Conservation (phyloP, 768 basidiomycete species). For the Tricholoma bakamatsutake region DNA sequence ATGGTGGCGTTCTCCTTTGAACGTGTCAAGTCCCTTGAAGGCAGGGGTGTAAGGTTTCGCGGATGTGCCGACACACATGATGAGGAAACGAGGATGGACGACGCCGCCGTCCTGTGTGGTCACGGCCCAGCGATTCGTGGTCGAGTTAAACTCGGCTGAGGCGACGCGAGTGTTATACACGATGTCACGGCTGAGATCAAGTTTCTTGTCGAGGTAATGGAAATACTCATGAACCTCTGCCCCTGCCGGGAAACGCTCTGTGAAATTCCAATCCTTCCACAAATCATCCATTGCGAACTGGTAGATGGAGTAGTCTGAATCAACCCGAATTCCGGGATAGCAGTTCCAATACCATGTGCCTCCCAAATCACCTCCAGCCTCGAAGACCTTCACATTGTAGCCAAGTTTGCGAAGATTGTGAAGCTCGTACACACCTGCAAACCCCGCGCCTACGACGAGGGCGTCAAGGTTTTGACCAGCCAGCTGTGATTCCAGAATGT, state of each 20-base stretch:
- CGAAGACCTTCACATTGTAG: slow-evolving; percentile 14
- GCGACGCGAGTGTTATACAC: slow-evolving; percentile 12
- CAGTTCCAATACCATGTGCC: slow-evolving; percentile 24
- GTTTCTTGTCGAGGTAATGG: slow-evolving; percentile 9
- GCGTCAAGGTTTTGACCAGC: slow-evolving; percentile 12
- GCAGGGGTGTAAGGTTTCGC: slow-evolving; percentile 9
- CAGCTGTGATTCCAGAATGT: not conserved
- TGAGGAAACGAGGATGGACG: slow-evolving; percentile 10
- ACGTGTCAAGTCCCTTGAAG: slow-evolving; percentile 9
- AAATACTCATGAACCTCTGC: slow-evolving; percentile 12
- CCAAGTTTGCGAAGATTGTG: slow-evolving; percentile 14
- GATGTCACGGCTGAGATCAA: slow-evolving; percentile 11
- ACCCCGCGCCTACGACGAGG: slow-evolving; percentile 22
- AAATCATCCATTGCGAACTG: slow-evolving; percentile 11
- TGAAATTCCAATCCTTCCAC: slow-evolving; percentile 14
- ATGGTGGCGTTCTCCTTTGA: slow-evolving; percentile 12
- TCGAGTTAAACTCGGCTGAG: slow-evolving; percentile 7
- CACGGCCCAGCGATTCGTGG: slow-evolving; percentile 10
- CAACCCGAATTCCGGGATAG: slow-evolving; percentile 18
- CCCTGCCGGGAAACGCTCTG: not conserved
- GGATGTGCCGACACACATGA: slow-evolving; percentile 11
- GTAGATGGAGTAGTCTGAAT: slow-evolving; percentile 12
- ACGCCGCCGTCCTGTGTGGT: slow-evolving; percentile 3
- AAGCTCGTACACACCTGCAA: slow-evolving; percentile 18
- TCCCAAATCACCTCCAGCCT: slow-evolving; percentile 17